Base-by-base conservation (phyloP, 345 rosid genomes). In the Populus alba region DNA sequence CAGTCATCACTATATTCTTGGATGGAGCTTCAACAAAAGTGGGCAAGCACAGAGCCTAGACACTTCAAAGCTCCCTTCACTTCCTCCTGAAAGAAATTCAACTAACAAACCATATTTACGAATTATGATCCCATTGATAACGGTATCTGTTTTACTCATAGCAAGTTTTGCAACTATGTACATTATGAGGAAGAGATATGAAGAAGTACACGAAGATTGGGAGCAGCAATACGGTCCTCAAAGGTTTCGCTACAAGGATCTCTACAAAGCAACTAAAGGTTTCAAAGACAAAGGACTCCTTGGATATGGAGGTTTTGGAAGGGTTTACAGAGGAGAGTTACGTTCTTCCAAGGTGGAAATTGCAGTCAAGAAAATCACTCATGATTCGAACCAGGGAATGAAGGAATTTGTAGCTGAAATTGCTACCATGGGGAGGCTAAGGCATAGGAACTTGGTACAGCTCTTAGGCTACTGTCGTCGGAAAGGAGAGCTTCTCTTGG, bases 121-220 rank as follows among this genome's bases (percentile, higher is more conserved):
- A 11, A 66, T 72, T 25, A 15, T 72, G n/a, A 13, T 61, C 25
- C 68, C 73, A 20, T 23, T 25, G 20, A 13, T 79, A 49, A 27
- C 47, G 10, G 67, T 35, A 35, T 11, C 25, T 18, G 5, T 73
- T 43, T 8, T 73, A 7, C 25, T 79, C 53, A 38, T 59, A 15
- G 10, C 71, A 35, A 29, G 68, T 37, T 38, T 31, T 33, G 69
- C 70, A 20, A 43, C 43, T 6, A 3, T 57, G 43, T 79, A 53
- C 57, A 18, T 72, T 7, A 66, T 68, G 43, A 79, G 49, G 67
- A 79, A 66, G 55, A 73, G 27, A 55, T 73, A 66, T 57, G 76
- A 66, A 66, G 81, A 79, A 35, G 66, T 79, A 39, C 65, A 17
- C 8, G 81, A 79, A 27, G 81, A 79, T 55, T 79, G 81, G 81